These are phyloP conservation scores for Pseudomonodictys pantanalensis DNA, from an alignment of 495 filamentous ascomycete genomes.

Conservation along the genomic window DNA sequence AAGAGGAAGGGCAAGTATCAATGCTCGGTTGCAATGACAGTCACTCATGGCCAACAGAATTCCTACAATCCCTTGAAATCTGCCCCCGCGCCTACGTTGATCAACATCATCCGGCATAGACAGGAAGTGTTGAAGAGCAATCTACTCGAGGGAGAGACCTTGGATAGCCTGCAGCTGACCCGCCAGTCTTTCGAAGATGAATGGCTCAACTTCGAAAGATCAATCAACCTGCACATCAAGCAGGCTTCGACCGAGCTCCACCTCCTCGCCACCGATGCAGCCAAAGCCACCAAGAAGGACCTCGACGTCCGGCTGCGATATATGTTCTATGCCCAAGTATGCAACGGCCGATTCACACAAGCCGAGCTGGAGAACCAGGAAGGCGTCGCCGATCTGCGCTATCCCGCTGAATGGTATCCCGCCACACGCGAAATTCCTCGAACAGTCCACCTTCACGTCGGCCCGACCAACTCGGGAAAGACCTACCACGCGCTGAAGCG, in stretches of 20 bases:
- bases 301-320: constrained; percentile 55
- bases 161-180: constrained; percentile 22
- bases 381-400: constrained; percentile 72
- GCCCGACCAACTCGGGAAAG: constrained; percentile 97
- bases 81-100: too few relatives aligned
- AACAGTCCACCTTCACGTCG: constrained; percentile 88
- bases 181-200: constrained; percentile 11
- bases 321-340: constrained; percentile 53
- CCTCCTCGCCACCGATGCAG: background rate
- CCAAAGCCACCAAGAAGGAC: background rate
- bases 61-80: too few relatives aligned
- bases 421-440: constrained; percentile 72
- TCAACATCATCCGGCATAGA: background rate
- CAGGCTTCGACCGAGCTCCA: background rate
- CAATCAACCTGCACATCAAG: constrained; percentile 10
- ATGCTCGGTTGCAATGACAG: too few relatives aligned
- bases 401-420: constrained; percentile 89
- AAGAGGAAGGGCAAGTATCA: too few relatives aligned
- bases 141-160: constrained; percentile 3
- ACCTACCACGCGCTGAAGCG: constrained; percentile 91
- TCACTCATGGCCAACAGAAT: too few relatives aligned
- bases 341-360: constrained; percentile 47
- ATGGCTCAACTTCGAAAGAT: constrained; percentile 17
- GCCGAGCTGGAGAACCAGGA: constrained; percentile 57
- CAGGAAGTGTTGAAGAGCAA: constrained; percentile 1